Percentiles rank a stretch among this genome's conserved stretches.
These are phyloP conservation scores for Mucor plumbeus DNA, from an alignment of 371 early-diverging fungal genomes.

Conservation along the genomic window DNA sequence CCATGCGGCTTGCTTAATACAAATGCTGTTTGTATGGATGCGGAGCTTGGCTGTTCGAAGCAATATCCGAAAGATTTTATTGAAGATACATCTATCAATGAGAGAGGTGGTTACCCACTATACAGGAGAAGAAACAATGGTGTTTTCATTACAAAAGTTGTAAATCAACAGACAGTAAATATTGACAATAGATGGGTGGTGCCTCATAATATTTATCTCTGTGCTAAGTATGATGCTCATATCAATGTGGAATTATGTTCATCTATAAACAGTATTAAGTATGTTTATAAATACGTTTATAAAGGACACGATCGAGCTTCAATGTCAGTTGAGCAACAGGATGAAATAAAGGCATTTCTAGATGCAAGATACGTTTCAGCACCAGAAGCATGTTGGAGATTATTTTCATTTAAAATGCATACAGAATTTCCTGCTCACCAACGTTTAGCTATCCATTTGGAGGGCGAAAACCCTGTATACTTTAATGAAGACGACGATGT, in stretches of 20 bases:
- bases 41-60: conserved; percentile 9
- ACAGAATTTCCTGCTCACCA: too few species aligned
- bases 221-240: conserved; percentile 35
- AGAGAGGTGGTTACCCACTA: background rate
- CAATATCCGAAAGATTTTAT: background rate
- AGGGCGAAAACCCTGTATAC: too few species aligned
- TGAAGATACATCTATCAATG: background rate
- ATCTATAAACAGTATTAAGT: conserved; percentile 33
- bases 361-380: conserved; percentile 37
- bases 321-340: background rate
- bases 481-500: too few species aligned
- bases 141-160: too few species aligned
- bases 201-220: conserved; percentile 26
- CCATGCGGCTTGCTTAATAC: conserved; percentile 30
- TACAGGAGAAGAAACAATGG: background rate
- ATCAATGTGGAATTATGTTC: conserved; percentile 37
- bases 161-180: background rate
- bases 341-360: conserved; percentile 26
- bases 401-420: too few species aligned
- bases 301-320: conserved; percentile 37
- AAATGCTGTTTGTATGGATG: too few species aligned
- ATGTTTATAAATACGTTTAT: conserved; percentile 44
- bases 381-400: conserved; percentile 38
- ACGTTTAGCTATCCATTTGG: too few species aligned
- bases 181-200: conserved; percentile 42